Base-by-base conservation (phyloP, 2,329 filamentous ascomycete genomes). In the Pestalotiopsis sp. region DNA sequence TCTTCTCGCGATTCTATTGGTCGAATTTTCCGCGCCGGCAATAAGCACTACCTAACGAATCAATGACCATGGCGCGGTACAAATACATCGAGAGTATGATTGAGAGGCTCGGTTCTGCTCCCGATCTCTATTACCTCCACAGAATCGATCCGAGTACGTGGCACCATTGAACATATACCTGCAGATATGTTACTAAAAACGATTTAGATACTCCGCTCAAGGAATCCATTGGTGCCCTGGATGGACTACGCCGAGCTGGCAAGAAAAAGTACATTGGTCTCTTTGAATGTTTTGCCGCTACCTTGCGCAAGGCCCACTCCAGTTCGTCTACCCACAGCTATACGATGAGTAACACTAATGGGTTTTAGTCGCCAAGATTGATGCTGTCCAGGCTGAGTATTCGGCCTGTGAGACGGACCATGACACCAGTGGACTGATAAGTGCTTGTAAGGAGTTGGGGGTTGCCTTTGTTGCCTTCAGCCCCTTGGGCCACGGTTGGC, bases 211-310 rank as follows among this genome's bases (percentile, higher is more conserved):
- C 84, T 0, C 82, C 82, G 0, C 77, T 86, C 0, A 81, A 83
- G 64, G 82, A 85, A 59, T 85, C 83, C 0, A 85, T 86, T 41
- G 69, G 78, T 0, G 82, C 83, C 0, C 79, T 86, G 0, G 83
- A 86, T 68, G 80, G 81, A 64, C 20, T 62, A 63, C 27, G 79
- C 75, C 81, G 82, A 0, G 82, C 84, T 61, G 87, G 87, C 3
- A 88, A 88, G 73, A 84, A 88, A 72, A 80, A 80, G 59, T 79
- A 87, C 72, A 77, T 89, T 3, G 86, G 86, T 1, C 75, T 89
- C 7, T 84, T 80, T 12, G 85, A 86, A 71, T 82, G 83, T 67
- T 83, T 80, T 31, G 82, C 84, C 4, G 76, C 78, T 6, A 85
- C 86, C 0, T 80, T 89, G 39, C 82, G 83, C 6, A 81, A 86